Percentiles rank a stretch among this genome's conserved stretches.
Conservation (phyloP, 139 green algal genomes). For the Coelastrella sp. region DNA sequence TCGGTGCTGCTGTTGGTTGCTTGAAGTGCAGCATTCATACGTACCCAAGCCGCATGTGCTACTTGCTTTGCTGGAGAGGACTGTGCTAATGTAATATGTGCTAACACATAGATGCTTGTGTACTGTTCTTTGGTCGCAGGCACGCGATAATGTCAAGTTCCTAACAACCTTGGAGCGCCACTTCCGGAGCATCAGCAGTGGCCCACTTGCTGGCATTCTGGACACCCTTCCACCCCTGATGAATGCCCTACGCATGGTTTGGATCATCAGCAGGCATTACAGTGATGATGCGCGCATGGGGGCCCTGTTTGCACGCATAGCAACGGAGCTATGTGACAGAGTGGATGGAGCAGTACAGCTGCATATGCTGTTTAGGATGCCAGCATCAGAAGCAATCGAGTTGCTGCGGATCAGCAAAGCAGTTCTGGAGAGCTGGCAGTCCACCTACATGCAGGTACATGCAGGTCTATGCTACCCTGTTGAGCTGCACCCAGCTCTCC, state of each 20-base stretch:
- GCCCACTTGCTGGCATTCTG: constrained; percentile 73
- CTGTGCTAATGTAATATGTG: too few species aligned
- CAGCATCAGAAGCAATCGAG: constrained; percentile 63
- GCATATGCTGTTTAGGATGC: constrained; percentile 77
- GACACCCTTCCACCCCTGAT: constrained; percentile 91
- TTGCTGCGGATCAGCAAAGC: constrained; percentile 71
- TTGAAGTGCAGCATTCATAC: too few species aligned
- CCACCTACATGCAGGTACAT: constrained; percentile 93
- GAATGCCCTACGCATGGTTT: constrained; percentile 93
- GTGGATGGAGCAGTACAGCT: constrained; percentile 79
- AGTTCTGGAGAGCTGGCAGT: constrained; percentile 83
- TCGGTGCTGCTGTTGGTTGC: too few species aligned
- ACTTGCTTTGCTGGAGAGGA: too few species aligned
- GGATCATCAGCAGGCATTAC: constrained; percentile 92
- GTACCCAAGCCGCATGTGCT: too few species aligned
- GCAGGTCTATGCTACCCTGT: too few species aligned
- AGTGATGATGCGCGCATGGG: constrained; percentile 92
- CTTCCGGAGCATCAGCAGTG: constrained; percentile 82
- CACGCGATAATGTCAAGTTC: constrained; percentile 95
- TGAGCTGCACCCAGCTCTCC: too few species aligned
- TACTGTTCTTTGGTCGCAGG: constrained; percentile 35
- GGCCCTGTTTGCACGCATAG: constrained; percentile 89
- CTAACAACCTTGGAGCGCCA: constrained; percentile 93
- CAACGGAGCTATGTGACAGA: constrained; percentile 76
- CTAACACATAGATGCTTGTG: too few species aligned